Base-by-base conservation (phyloP, 106 monocot genomes). In the Triglochin maritima region DNA sequence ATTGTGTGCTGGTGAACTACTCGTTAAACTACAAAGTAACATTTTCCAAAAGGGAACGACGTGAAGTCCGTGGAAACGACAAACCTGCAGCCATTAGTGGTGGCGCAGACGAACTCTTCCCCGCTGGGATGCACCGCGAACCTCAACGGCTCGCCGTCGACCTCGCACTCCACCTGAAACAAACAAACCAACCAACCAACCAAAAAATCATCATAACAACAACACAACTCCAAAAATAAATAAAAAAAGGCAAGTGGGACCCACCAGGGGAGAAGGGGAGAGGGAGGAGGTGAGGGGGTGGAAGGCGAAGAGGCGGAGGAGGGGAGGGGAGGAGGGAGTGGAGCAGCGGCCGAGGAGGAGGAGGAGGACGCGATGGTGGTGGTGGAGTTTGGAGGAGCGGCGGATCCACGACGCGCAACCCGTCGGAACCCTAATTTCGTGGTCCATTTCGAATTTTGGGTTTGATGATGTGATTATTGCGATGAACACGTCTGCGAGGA, bases 61-160 rank as follows among this genome's bases (percentile, higher is more conserved):
- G 1, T 29, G 29, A 29, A 29, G 29, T 29, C 29, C 29, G 29
- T 29, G 29, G 29, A 4, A 8, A 58, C 46, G 13, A 68, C 72
- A 65, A 62, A 91, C 95, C 64, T 88, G 90, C 95, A 96, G 9
- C 90, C 88, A 5, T 67, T 82, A 41, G 75, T 52, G 29, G 85
- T 88, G 60, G 86, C 74, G 56, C 90, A 96, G 62, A 96, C 76
- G 66, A 96, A 61, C 67, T 90, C 90, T 4, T 88, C 85, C 9
- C 95, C 95, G 67, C 85, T 80, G 12, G 95, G 95, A 60, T 96
- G 95, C 73, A 96, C 95, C 45, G 81, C 79, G 73, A 96, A 78
- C 44, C 74, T 66, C 60, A 71, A 44, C 0, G 94, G 89, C 55
- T 79, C 72, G 7, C 76, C 89, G 1, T 64, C 69, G 8, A 96